Conservation (phyloP, 495 filamentous ascomycete genomes). For the Beverwykella pulmonaria region DNA sequence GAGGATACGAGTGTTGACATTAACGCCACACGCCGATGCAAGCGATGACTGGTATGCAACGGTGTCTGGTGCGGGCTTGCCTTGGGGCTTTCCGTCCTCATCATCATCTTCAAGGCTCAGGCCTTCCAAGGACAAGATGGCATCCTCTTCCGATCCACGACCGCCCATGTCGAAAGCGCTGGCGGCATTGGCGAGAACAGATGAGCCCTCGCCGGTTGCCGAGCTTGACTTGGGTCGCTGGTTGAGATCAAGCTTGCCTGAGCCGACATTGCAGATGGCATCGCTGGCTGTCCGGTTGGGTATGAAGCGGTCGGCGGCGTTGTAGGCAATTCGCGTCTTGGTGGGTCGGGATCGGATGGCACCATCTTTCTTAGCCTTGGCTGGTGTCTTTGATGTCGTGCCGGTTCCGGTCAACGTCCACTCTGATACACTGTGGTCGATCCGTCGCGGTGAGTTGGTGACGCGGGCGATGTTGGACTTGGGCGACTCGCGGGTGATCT, state of each 20-base stretch:
- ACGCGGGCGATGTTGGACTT: constrained; percentile 90
- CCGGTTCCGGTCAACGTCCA: constrained; percentile 86
- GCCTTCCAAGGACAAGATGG: constrained; percentile 74
- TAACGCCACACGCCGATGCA: constrained; percentile 89
- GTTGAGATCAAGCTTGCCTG: constrained; percentile 71
- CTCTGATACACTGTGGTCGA: constrained; percentile 92
- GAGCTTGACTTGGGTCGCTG: constrained; percentile 68
- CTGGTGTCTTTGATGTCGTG: constrained; percentile 68
- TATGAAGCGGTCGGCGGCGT: constrained; percentile 92
- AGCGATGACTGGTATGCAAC: constrained; percentile 92
- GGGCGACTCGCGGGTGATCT: constrained; percentile 69
- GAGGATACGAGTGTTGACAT: constrained; percentile 91
- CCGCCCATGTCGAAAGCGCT: constrained; percentile 61
- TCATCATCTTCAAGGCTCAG: constrained; percentile 68
- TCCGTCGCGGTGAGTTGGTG: constrained; percentile 68
- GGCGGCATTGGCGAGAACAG: constrained; percentile 69
- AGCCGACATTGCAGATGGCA: constrained; percentile 76
- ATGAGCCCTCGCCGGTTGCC: constrained; percentile 62
- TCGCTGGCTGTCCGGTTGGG: constrained; percentile 89
- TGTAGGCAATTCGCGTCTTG: constrained; percentile 80
- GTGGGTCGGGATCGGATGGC: constrained; percentile 64
- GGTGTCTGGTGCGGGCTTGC: constrained; percentile 79
- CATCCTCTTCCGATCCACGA: constrained; percentile 70
- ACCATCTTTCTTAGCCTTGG: constrained; percentile 65
- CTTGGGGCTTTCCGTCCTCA: constrained; percentile 60